Base-by-base conservation (phyloP, 1,284 basidiomycete species). In the Tremellales sp. region DNA sequence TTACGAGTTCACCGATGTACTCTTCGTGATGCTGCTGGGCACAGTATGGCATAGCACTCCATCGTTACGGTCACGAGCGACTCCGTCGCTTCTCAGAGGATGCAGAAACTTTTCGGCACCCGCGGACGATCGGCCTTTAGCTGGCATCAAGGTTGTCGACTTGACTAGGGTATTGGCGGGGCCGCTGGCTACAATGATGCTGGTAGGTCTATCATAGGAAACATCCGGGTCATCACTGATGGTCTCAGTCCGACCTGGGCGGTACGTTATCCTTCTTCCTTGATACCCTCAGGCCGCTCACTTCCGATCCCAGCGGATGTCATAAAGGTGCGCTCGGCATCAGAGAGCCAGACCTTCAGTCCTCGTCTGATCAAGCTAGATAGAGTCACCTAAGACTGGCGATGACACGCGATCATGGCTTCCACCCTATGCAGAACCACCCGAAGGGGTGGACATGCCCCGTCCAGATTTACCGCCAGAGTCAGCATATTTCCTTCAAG, bases 371-470 rank as follows among this genome's bases (percentile, higher is more conserved):
- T 27, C 54, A 61, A 48, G n/a, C n/a, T 40, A 90, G 73, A 81
- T 91, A 21, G 89, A 92, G 67, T 85, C 89, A 60, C 80, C 84
- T 27, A 79, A 79, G 24, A 79, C 79, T 49, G 92, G 93, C 27
- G 93, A 97, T 66, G 93, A 97, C 74, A 97, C 93, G 21, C 82
- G 92, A 59, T 80, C 84, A 40, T 93, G 86, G 89, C 75, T 77
- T 43, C 89, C 89, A 2, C 89, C 89, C 3, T 80, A 82, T 6
- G 87, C 89, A 2, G 83, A 86, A 21, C 62, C 82, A 17, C 63
- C 62, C 7, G 22, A 76, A 29, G 44, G 51, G 13, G 49, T 26
- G 1, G 42, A 47, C 11, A 78, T 79, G 29, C 81, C 82, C 1
- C 55, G 68, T 25, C 56, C 68, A 22, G 80, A 90, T 64, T 78